Percentiles rank a stretch among this genome's conserved stretches.
phyloP scores from a whole-genome alignment of 768 basidiomycete genomes.

The Hypholoma sublateritium region DNA sequence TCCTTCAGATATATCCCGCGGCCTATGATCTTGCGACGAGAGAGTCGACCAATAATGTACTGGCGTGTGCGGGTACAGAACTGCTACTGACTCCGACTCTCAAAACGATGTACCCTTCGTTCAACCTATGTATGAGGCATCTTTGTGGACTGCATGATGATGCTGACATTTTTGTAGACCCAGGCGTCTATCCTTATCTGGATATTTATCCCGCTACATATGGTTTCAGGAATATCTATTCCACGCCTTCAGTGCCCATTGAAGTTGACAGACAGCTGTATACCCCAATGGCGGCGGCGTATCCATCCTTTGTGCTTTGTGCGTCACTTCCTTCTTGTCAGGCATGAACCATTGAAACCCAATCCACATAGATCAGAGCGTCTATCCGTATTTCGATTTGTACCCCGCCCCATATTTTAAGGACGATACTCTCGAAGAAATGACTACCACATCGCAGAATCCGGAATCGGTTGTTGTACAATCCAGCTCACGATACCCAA shows the following conservation, averaged over 20 bases:
- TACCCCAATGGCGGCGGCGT: background rate
- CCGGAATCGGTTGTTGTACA: background rate
- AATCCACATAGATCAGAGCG: constrained; percentile 28
- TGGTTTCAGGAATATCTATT: background rate
- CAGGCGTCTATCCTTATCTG: constrained; percentile 14
- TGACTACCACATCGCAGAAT: background rate
- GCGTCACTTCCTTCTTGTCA: background rate
- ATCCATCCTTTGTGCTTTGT: constrained; percentile 1
- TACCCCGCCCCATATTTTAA: constrained; percentile 22
- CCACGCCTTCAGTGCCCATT: too few species aligned
- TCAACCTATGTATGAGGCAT: constrained; percentile 33
- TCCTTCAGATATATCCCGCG: background rate
- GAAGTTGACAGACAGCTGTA: background rate
- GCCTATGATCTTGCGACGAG: background rate
- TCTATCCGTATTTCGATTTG: constrained; percentile 37
- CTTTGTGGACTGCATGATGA: background rate
- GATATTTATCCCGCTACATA: constrained; percentile 14
- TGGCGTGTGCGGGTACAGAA: background rate
- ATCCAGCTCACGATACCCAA: constrained; percentile 5
- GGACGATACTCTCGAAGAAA: background rate
- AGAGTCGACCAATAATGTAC: background rate
- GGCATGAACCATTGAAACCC: background rate
- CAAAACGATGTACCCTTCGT: constrained; percentile 29
- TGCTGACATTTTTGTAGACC: constrained; percentile 8
- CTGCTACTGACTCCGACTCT: background rate